Evolutionary conservation across 257 asterid species (phyloP), one percentile per base, ranked within the genome.

Genomic region (Penstemon eatonii): DNA sequence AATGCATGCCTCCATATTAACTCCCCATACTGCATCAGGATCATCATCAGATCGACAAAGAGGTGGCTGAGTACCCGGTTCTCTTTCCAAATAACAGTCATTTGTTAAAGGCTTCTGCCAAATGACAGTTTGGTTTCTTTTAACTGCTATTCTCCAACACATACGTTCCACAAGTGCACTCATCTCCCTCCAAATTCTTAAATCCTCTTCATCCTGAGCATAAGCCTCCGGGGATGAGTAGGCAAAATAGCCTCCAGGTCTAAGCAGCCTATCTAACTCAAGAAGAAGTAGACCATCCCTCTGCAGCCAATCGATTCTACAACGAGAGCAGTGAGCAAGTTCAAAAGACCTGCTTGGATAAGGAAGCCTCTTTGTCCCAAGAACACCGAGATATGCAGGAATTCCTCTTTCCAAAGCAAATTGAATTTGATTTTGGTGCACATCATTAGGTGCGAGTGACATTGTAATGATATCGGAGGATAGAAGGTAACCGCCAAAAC

Each of bases 281-380:
- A 92, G 96, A 70, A 92, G 96, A 67, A 92, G 96, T 79, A 89
- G 74, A 37, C 98, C 98, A 55, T 87, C 96, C 72, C 98, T 85
- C 79, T 89, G 96, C 65, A 92, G 79, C 98, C 98, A 92, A 76
- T 92, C 98, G 12, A 92, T 89, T 78, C 98, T 86, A 76, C 98
- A 92, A 56, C 98, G 98, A 64, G 96, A 89, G 72, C 96, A 92
- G 78, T 92, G 98, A 74, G 96, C 86, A 66, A 92, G 79, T 80
- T 92, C 98, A 73, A 92, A 92, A 44, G 98, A 92, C 67, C 96
- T 80, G 88, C 98, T 92, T 4, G 98, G 96, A 67, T 92, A 92
- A 60, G 98, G 98, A 70, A 89, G 95, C 76, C 98, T 82, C 84
- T 82, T 92, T 55, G 98, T 92, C 73, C 98, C 98, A 75, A 92